phyloP scores from a whole-genome alignment of 257 asterid species.

The Paraleonurus japonicus region DNA sequence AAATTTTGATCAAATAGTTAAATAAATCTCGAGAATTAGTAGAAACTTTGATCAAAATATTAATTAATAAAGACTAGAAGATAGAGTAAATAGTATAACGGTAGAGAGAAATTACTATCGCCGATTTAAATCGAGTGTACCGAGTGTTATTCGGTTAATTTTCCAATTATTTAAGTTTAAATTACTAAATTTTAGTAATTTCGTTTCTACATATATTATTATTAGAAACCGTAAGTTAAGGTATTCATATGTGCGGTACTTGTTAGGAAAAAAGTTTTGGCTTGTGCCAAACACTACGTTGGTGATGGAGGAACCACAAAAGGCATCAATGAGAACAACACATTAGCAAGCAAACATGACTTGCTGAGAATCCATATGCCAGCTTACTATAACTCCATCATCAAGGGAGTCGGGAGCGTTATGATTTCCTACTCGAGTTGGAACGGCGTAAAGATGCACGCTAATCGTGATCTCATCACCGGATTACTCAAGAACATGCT shows the following conservation, averaged over 20 bases:
- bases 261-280: slow-evolving; percentile 39
- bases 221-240: background rate
- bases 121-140: background rate
- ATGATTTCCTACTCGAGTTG: slow-evolving; percentile 79
- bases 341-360: slow-evolving; percentile 36
- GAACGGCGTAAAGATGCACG: slow-evolving; percentile 74
- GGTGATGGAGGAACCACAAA: slow-evolving; percentile 79
- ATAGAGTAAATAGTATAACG: background rate
- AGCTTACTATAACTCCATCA: slow-evolving; percentile 49
- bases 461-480: slow-evolving; percentile 62
- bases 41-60: background rate
- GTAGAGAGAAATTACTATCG: too few species aligned
- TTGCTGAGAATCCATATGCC: slow-evolving; percentile 70
- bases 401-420: slow-evolving; percentile 59
- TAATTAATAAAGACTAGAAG: background rate
- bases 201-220: too few species aligned
- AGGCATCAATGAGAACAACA: slow-evolving; percentile 68
- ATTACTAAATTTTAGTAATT: background rate
- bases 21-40: background rate
- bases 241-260: background rate
- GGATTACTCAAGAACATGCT: slow-evolving; percentile 56
- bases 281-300: slow-evolving; percentile 67
- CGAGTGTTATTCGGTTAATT: background rate
- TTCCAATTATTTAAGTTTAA: background rate
- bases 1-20: background rate